Conservation (phyloP, 1,284 basidiomycete species). For the Rhodotorula sp. region DNA sequence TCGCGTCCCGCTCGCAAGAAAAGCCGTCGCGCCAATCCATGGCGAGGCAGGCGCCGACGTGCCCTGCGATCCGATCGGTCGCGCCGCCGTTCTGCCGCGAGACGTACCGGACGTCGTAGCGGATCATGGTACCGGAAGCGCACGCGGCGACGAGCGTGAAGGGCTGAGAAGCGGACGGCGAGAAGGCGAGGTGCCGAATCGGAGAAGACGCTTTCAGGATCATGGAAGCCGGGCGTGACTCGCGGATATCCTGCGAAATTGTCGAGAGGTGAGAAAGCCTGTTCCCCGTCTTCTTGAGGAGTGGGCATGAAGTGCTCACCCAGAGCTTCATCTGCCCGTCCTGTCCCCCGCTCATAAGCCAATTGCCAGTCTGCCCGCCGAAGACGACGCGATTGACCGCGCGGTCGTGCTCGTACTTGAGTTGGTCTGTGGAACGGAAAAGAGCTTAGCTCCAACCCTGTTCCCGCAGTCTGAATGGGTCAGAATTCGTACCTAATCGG, state of each 20-base stretch:
- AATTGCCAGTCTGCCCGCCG: slow-evolving; percentile 36
- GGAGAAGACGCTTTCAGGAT: slow-evolving; percentile 40
- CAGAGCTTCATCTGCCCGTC: slow-evolving; percentile 41
- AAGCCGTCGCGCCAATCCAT: slow-evolving; percentile 41
- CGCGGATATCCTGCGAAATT: slow-evolving; percentile 30
- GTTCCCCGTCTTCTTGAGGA: background rate
- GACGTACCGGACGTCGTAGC: slow-evolving; percentile 39
- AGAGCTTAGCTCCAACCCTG: background rate
- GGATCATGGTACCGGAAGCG: slow-evolving; percentile 39
- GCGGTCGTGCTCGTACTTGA: slow-evolving; percentile 39
- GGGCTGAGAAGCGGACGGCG: slow-evolving; percentile 37
- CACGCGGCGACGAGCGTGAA: slow-evolving; percentile 40
- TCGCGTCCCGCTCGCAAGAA: slow-evolving; percentile 14
- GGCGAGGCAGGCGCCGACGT: slow-evolving; percentile 34
- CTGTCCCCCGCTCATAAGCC: slow-evolving; percentile 39
- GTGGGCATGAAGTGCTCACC: slow-evolving; percentile 8
- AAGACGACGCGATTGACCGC: slow-evolving; percentile 39
- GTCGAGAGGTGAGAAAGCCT: background rate
- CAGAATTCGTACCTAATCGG: slow-evolving; percentile 3
- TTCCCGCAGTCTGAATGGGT: background rate
- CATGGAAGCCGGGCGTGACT: slow-evolving; percentile 20
- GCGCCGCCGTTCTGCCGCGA: slow-evolving; percentile 27
- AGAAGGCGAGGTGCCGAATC: slow-evolving; percentile 38
- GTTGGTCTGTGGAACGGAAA: slow-evolving; percentile 21
- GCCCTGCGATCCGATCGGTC: slow-evolving; percentile 38